Evolutionary conservation across 169 alveolate genomes (phyloP).

Genomic region (Plasmodium chabaudi): DNA sequence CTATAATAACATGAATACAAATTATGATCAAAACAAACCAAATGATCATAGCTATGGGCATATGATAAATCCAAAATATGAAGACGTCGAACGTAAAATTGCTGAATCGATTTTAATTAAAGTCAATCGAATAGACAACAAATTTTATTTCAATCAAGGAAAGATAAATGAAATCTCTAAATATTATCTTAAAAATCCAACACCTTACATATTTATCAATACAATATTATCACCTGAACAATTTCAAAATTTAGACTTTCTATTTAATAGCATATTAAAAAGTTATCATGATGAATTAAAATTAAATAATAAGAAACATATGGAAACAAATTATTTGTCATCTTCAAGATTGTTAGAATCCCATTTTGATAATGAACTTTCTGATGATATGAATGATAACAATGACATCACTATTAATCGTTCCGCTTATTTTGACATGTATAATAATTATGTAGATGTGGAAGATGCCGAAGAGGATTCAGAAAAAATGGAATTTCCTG

Average conservation of each 20-base stretch:
- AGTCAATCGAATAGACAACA: conserved; percentile 42
- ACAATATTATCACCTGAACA: conserved; percentile 86
- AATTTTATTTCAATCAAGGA: conserved; percentile 66
- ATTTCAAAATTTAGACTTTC: conserved; percentile 87
- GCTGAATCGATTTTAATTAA: conserved; percentile 70
- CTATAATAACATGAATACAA: no score
- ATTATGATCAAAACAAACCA: no score
- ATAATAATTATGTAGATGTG: conserved; percentile 30
- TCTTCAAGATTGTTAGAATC: background rate
- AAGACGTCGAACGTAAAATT: conserved; percentile 47
- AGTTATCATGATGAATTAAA: conserved; percentile 58
- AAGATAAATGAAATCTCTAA: conserved; percentile 51
- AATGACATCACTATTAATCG: background rate
- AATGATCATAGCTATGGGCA: no score
- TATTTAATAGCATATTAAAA: conserved; percentile 40
- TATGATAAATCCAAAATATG: conserved; percentile 1
- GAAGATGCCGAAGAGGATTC: conserved; percentile 21
- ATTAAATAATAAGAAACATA: conserved; percentile 9
- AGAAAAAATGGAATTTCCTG: background rate
- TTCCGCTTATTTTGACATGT: conserved; percentile 15
- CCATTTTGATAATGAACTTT: background rate
- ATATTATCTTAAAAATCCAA: conserved; percentile 74
- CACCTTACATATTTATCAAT: conserved; percentile 87
- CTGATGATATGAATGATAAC: background rate
- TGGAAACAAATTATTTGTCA: background rate